A percentile compares a stretch with the other conserved stretches of the same genome.
These are phyloP conservation scores for Stentor roeselii DNA, from an alignment of 73 alveolate genomes.

Conservation along the genomic window DNA sequence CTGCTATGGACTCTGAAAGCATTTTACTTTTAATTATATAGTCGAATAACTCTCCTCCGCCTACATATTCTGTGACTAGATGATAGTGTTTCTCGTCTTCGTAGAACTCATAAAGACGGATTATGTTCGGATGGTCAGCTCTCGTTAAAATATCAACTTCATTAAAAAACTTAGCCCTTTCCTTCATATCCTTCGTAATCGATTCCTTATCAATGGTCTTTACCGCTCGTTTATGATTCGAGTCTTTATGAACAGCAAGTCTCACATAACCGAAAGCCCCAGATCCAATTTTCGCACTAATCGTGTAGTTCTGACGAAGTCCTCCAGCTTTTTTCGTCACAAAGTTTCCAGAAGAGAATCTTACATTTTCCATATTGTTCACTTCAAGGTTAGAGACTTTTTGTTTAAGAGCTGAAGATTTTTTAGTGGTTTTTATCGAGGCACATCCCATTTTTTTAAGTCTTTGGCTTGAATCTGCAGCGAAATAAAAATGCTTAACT, in stretches of 20 bases:
- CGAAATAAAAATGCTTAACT: background rate
- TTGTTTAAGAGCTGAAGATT: no score
- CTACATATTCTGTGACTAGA: conserved; percentile 72
- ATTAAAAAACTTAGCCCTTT: background rate
- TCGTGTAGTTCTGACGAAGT: background rate
- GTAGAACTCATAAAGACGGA: conserved; percentile 71
- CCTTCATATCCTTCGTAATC: background rate
- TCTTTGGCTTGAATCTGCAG: no score
- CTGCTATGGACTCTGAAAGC: conserved; percentile 77
- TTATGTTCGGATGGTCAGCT: conserved; percentile 77
- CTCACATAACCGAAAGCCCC: background rate
- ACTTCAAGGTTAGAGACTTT: no score
- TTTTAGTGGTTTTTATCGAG: no score
- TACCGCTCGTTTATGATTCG: background rate
- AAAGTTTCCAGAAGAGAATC: no score
- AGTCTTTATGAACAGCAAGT: background rate
- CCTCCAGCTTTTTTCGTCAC: background rate
- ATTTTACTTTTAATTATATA: conserved; percentile 50
- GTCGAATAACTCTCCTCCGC: conserved; percentile 87
- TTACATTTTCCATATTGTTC: no score
- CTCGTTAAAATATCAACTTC: conserved; percentile 68
- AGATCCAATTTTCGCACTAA: background rate
- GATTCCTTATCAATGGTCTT: background rate
- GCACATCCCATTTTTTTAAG: no score
- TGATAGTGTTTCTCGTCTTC: conserved; percentile 64